Evolutionary conservation across 1,284 basidiomycete genomes (phyloP).

Genomic region (Marasmius fiardii): DNA sequence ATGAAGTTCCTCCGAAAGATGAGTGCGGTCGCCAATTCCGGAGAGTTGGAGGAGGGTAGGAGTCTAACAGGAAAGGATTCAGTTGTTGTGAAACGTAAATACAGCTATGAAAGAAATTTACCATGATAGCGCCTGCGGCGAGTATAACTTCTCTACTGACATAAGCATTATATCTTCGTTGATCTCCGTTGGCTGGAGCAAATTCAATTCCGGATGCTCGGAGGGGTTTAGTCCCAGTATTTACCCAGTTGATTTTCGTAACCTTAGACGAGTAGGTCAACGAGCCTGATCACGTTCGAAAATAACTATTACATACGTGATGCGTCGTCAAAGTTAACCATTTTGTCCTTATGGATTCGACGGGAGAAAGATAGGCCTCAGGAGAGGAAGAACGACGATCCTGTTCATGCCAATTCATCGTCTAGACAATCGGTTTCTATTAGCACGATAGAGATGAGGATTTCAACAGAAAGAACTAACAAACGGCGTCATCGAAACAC

Average conservation of each 20-base stretch:
- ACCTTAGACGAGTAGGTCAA: constrained; percentile 21
- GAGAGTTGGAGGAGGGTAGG: constrained; percentile 30
- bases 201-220: constrained; percentile 33
- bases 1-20: constrained; percentile 37
- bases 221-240: constrained; percentile 23
- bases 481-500: constrained; percentile 50
- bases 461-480: constrained; percentile 21
- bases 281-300: background rate
- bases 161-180: constrained; percentile 23
- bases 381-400: constrained; percentile 34
- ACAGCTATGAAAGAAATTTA: constrained; percentile 1
- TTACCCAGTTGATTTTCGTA: constrained; percentile 30
- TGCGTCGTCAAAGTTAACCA: constrained; percentile 32
- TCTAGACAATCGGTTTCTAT: constrained; percentile 18
- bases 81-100: background rate
- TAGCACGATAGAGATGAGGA: background rate
- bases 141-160: constrained; percentile 35
- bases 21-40: constrained; percentile 38
- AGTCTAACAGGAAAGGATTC: background rate
- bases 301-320: constrained; percentile 19
- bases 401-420: constrained; percentile 32
- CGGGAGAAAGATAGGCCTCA: constrained; percentile 34
- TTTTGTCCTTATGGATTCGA: constrained; percentile 28
- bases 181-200: constrained; percentile 25
- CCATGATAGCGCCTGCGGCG: constrained; percentile 33